A percentile compares a stretch with the other conserved stretches of the same genome.
Conservation (phyloP, 1,284 basidiomycete genomes). For the Trichosporon sp. region DNA sequence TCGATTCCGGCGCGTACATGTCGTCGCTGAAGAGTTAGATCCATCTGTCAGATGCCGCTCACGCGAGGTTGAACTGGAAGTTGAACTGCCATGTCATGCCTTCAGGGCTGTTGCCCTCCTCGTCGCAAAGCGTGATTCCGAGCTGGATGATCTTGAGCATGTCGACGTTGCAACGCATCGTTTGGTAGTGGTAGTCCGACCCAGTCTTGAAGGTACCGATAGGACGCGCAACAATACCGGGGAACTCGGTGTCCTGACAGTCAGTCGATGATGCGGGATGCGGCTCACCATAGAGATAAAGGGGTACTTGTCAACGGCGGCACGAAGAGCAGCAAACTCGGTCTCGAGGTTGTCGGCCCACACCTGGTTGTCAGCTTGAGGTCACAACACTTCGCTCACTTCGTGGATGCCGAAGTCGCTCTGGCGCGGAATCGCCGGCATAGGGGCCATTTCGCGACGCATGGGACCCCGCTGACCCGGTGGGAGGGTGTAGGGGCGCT, state of each 20-base stretch:
- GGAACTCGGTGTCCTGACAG: constrained; percentile 91
- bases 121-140: constrained; percentile 89
- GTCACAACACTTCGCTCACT: constrained; percentile 23
- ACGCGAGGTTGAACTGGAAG: constrained; percentile 89
- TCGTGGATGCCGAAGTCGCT: constrained; percentile 44
- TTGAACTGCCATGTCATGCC: constrained; percentile 99
- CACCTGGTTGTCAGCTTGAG: constrained; percentile 53
- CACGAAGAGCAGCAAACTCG: constrained; percentile 84
- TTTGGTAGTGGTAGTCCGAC: constrained; percentile 98
- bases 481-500: constrained; percentile 2
- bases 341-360: constrained; percentile 90
- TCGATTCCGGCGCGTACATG: constrained; percentile 96
- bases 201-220: constrained; percentile 95
- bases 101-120: constrained; percentile 85
- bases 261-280: not conserved
- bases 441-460: not conserved
- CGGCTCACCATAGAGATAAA: constrained; percentile 86
- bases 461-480: constrained; percentile 3
- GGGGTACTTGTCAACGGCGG: constrained; percentile 82
- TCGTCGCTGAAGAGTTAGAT: constrained; percentile 62
- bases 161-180: constrained; percentile 98
- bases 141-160: constrained; percentile 96
- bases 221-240: constrained; percentile 94
- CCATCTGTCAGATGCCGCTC: constrained; percentile 37
- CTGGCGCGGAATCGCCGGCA: constrained; percentile 24